phyloP scores from a whole-genome alignment of 331 rosid species.

The Spiraea crenata region DNA sequence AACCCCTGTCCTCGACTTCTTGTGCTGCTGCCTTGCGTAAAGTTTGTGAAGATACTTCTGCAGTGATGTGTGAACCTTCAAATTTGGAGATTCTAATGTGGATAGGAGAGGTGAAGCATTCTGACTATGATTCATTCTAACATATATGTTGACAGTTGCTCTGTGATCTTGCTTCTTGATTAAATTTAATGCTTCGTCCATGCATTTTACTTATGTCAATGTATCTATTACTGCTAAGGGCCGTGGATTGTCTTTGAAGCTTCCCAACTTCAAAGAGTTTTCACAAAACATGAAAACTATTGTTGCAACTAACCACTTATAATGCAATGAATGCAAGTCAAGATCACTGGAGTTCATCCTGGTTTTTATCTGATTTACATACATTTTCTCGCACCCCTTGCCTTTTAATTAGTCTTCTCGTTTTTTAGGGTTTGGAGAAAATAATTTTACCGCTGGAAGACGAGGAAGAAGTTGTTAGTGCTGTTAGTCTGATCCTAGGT shows the following conservation, averaged over 20 bases:
- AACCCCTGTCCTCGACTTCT: slow-evolving; percentile 74
- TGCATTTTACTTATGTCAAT: slow-evolving; percentile 11
- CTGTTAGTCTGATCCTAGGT: slow-evolving; percentile 77
- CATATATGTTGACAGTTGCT: slow-evolving; percentile 9
- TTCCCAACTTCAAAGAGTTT: neutral
- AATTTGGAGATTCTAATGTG: slow-evolving; percentile 94
- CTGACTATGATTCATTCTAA: neutral
- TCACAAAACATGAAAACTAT: neutral
- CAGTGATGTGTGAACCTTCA: slow-evolving; percentile 74
- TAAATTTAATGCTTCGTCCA: neutral
- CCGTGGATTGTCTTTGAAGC: neutral
- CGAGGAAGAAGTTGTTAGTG: slow-evolving; percentile 91
- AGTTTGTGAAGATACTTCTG: slow-evolving; percentile 88
- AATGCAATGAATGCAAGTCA: no score
- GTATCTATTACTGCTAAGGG: neutral
- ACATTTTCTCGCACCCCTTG: slow-evolving; percentile 16
- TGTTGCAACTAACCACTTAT: neutral
- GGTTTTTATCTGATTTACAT: slow-evolving; percentile 20
- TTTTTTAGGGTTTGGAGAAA: slow-evolving; percentile 69
- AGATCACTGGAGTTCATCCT: neutral
- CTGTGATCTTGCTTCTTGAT: slow-evolving; percentile 12
- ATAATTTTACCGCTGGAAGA: slow-evolving; percentile 86
- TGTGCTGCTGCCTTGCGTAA: slow-evolving; percentile 90
- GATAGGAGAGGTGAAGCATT: slow-evolving; percentile 86
- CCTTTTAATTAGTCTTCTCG: slow-evolving; percentile 24